These are phyloP conservation scores for Vaccinium darrowii DNA, from an alignment of 148 eudicot species.

Conservation along the genomic window DNA sequence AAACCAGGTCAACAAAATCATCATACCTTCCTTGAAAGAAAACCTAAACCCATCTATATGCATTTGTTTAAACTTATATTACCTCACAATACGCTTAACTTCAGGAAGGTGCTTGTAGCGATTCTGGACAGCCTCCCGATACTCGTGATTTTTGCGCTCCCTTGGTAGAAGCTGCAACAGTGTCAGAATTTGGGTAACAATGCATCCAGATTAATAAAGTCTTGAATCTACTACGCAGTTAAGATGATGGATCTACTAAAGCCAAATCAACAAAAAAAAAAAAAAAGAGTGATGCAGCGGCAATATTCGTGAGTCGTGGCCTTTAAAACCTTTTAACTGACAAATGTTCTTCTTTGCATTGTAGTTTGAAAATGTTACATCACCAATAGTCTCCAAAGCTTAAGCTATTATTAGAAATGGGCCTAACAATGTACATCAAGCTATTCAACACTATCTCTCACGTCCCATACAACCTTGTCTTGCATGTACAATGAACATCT, in stretches of 20 bases:
- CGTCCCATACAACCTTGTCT: neutral
- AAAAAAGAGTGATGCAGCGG: neutral
- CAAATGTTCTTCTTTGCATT: neutral
- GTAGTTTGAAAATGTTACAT: neutral
- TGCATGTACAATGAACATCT: neutral
- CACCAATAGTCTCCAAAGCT: neutral
- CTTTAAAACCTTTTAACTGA: neutral
- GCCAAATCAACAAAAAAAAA: neutral
- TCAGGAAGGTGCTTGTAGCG: conserved; percentile 91
- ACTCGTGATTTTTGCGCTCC: conserved; percentile 81
- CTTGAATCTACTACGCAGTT: neutral
- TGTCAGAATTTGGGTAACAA: conserved; percentile 10
- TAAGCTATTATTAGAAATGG: neutral
- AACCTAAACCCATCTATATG: neutral
- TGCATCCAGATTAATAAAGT: neutral
- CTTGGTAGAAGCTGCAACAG: conserved; percentile 80
- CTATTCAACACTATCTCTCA: neutral
- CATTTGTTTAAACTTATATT: conserved; percentile 10
- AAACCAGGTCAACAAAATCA: neutral
- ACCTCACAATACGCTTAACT: conserved; percentile 86
- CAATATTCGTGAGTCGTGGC: neutral
- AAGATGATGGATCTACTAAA: neutral
- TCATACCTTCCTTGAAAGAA: neutral
- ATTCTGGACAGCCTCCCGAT: conserved; percentile 66
- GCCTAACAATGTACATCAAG: neutral